Evolutionary conservation across 495 filamentous ascomycete species (phyloP), one percentile per base, ranked within the genome.

Genomic region (Neurospora sp.): DNA sequence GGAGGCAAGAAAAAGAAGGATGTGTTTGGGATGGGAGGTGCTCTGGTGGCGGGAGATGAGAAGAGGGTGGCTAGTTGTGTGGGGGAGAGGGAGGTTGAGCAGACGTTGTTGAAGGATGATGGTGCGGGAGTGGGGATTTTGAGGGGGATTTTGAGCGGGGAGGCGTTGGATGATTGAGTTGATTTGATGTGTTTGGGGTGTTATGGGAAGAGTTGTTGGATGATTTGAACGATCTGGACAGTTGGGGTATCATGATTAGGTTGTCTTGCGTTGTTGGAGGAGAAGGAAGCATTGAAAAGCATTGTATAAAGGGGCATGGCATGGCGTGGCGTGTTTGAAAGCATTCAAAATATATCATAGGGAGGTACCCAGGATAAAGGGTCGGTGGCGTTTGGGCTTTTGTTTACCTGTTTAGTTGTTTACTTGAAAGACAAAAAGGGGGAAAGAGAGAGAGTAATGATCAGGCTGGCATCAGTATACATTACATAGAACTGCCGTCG

Each of bases 51-150:
- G 71, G 75, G 76, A 40, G 91, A 93, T 73, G 93, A 94, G 75
- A 90, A 89, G 80, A 87, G 89, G 41, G 87, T 94, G 39, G 88
- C 89, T 16, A 91, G 91, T 78, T 92, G 91, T 81, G 91, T 94
- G 12, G 90, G 91, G 7, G 91, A 93, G 76, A 89, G 86, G 75
- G 93, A 96, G 81, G 84, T 96, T 68, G 88, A 92, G 75, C 82
- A 83, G 37, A 91, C 91, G 41, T 87, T 94, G 69, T 35, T 65
- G 53, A 65, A 65, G 14, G 79, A 81, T 40, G 89, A 89, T 38
- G 91, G 92, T 10, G 84, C 89, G 3, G 92, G 93, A 0, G 80
- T 75, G 40, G 85, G 83, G 39, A 89, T 89, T 74, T 74, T 89
- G 77, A 84, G 78, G 79, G 85, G 84, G 74, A 87, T 88, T 70